Evolutionary conservation across 768 basidiomycete species (phyloP), one percentile per base, ranked within the genome.

Genomic region (Lentinula aciculospora): DNA sequence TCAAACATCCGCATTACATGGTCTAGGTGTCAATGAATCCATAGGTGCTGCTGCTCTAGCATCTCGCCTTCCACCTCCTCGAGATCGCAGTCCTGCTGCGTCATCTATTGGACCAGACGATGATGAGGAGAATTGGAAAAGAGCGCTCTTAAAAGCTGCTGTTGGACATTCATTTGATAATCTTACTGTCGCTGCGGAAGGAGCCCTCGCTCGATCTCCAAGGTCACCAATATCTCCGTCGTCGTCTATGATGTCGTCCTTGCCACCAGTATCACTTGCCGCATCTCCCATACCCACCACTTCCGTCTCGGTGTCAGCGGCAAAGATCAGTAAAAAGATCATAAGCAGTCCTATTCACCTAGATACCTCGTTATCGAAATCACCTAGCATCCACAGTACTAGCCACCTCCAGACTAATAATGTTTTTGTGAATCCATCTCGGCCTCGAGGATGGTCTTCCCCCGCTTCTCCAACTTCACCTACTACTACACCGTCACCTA

Each of bases 41-140:
- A 73, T 91, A 6, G 86, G 88, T 57, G 89, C 89, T 31, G 89
- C 83, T 40, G 67, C 84, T n/a, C 72, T 92, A 37, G 89, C 89
- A 3, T 88, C 90, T 58, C 79, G 80, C 21, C 69, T 91, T n/a
- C 86, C 86, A 9, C 85, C 86, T 1, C 80, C 82, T 19, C 72
- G 69, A 29, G 21, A 44, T 44, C n/a, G 25, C 17, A 87, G 81
- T 61, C 85, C 86, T n/a, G 83, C 81, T 25, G 68, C 79, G 58
- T 82, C 83, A 51, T 74, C 78, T 7, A 67, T 80, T 48, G 81
- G 82, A 65, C 71, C 79, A 19, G 34, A 25, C 28, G 51, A 53
- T 53, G 51, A 53, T 7, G 85, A 86, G 39, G 83, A 86, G 50
- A 76, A 80, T 25, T 94, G 92, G 92, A 76, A 91, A 60, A 89